Conservation (phyloP, 495 filamentous ascomycete genomes). For the Lasiosphaeria miniovina region DNA sequence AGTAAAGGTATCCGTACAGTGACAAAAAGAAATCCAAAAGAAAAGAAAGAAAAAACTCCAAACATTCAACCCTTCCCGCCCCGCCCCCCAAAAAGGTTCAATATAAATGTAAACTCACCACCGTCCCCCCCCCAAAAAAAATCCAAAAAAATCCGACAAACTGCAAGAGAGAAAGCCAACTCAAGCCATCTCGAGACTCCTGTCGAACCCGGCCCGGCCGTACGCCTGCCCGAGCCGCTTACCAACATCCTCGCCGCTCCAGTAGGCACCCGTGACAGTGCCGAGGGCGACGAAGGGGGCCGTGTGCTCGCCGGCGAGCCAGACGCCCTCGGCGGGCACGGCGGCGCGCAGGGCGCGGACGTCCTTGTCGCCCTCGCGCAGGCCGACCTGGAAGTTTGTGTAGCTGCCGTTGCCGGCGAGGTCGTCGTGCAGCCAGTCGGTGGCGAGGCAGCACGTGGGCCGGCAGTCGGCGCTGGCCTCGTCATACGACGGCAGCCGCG, state of each 20-base stretch:
- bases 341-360: conserved; percentile 72
- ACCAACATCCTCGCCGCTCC: conserved; percentile 82
- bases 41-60: too few relatives aligned
- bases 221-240: conserved; percentile 52
- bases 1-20: too few relatives aligned
- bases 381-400: conserved; percentile 78
- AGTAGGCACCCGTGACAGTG: conserved; percentile 86
- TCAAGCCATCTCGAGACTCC: background rate
- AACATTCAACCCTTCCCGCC: too few relatives aligned
- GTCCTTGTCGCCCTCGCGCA: conserved; percentile 68
- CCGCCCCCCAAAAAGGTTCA: too few relatives aligned
- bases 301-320: conserved; percentile 95
- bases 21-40: too few relatives aligned
- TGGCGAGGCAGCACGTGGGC: conserved; percentile 62
- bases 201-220: conserved; percentile 12
- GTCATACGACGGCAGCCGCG: conserved; percentile 65
- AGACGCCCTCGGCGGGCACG: conserved; percentile 65
- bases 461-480: conserved; percentile 52
- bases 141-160: background rate
- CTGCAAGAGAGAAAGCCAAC: background rate
- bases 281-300: conserved; percentile 85
- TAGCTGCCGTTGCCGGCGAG: conserved; percentile 90
- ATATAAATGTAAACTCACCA: too few relatives aligned
- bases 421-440: conserved; percentile 78
- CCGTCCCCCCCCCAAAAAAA: background rate